Evolutionary conservation across 495 filamentous ascomycete genomes (phyloP).

Genomic region (Neurospora sp.): DNA sequence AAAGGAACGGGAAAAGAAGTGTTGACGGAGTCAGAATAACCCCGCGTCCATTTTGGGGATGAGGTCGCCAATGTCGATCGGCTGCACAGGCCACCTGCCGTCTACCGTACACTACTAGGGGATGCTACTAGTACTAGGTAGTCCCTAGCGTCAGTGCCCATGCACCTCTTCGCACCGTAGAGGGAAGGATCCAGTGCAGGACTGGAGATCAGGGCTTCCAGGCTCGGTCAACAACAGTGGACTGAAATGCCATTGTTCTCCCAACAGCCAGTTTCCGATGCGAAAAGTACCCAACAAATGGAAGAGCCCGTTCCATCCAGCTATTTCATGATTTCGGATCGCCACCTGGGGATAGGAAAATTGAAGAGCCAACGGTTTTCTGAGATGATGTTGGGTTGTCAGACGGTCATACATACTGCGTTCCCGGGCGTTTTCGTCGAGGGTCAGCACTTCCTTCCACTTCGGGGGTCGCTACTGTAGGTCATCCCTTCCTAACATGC

Average conservation of each 20-base stretch:
- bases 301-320: not conserved
- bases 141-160: not conserved
- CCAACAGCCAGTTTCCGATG: not conserved
- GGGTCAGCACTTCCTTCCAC: not conserved
- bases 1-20: not conserved
- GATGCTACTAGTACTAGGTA: not conserved
- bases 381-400: not conserved
- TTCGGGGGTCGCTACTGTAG: not conserved
- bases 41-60: not conserved
- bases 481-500: not conserved
- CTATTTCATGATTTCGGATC: not conserved
- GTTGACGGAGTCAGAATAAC: not conserved
- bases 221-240: not conserved
- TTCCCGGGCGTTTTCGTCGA: not conserved
- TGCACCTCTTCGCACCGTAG: not conserved
- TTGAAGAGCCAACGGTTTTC: not conserved
- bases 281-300: not conserved
- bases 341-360: not conserved
- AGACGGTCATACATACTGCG: not conserved
- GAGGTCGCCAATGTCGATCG: not conserved
- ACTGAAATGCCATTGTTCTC: not conserved
- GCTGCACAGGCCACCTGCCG: not conserved
- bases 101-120: not conserved
- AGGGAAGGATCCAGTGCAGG: not conserved
- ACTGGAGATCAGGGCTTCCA: not conserved